Evolutionary conservation across 2,329 filamentous ascomycete species (phyloP), one percentile per base, ranked within the genome.

Genomic region (Amphichorda felina): DNA sequence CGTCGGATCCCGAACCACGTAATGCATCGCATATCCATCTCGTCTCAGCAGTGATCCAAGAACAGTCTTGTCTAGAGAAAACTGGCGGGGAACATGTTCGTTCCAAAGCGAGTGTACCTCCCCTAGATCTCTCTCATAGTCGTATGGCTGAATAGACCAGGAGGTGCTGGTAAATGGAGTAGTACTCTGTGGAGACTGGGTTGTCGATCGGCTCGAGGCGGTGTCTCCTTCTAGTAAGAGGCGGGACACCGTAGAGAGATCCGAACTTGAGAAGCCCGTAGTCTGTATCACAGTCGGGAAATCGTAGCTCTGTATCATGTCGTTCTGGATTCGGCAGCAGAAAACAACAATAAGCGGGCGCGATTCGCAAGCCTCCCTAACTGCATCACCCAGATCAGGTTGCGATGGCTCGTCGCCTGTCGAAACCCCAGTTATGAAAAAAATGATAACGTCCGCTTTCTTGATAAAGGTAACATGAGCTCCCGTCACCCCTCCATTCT

Each of bases 391-490:
- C 40, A 72, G 53, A 34, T 68, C 60, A 13, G 69, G 53, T 44
- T 77, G 72, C 8, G 70, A 64, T 13, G 57, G 54, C 39, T 74
- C 66, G 5, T 66, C 63, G 10, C 56, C 43, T n/a, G 50, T 48
- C 4, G 63, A 58, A 26, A 61, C 59, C 2, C 66, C 66, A 4
- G 68, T 69, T 28, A 77, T 63, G 38, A 83, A 69, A 39, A 82
- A 72, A 11, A 84, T 54, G 25, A 82, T 60, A 2, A 66, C 65
- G 32, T 66, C 68, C 4, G 76, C 75, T 37, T 70, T 61, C 38
- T 64, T 67, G 36, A 84, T 67, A 45, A 82, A 81, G 35, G 66
- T 67, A 33, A 68, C 57, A 53, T 87, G 76, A 30, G 72, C 67
- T 16, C 66, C 63, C 3, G 75, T 81, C 50, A 84, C 74, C 29